Conservation (phyloP, 371 early-diverging fungal genomes). For the Capillidium rhysosporum region DNA sequence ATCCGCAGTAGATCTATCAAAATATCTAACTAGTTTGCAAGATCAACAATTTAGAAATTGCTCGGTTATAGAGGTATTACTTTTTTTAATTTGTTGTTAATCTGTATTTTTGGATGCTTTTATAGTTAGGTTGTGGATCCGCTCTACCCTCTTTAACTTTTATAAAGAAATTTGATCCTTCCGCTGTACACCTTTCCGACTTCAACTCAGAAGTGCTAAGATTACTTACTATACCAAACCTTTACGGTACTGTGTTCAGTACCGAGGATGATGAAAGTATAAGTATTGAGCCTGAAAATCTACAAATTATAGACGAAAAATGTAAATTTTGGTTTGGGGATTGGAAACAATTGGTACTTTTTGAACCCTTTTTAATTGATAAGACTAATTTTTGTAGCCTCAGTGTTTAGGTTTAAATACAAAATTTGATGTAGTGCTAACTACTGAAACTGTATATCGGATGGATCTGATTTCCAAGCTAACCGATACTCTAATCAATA, state of each 20-base stretch:
- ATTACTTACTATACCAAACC: constrained; percentile 76
- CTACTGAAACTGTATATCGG: constrained; percentile 87
- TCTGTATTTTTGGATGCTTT: neutral
- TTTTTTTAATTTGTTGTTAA: neutral
- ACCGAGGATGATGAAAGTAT: constrained; percentile 17
- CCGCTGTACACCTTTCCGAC: constrained; percentile 70
- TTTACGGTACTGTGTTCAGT: constrained; percentile 46
- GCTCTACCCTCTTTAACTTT: constrained; percentile 65
- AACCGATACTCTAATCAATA: constrained; percentile 34
- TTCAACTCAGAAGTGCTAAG: constrained; percentile 78
- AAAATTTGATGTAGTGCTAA: constrained; percentile 47
- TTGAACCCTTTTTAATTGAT: neutral
- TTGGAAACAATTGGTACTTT: constrained; percentile 26
- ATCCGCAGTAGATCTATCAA: constrained; percentile 65
- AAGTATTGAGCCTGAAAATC: constrained; percentile 13
- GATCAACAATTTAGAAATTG: constrained; percentile 23
- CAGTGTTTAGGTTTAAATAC: neutral
- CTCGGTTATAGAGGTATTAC: constrained; percentile 37
- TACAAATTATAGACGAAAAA: constrained; percentile 14
- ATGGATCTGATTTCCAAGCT: constrained; percentile 35
- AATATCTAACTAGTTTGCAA: constrained; percentile 27
- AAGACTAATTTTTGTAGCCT: neutral
- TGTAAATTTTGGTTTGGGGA: constrained; percentile 46
- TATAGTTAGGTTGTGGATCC: constrained; percentile 81
- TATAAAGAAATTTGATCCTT: constrained; percentile 21